Conservation (phyloP, 768 basidiomycete species). For the Termitomyces bulborhizus region DNA sequence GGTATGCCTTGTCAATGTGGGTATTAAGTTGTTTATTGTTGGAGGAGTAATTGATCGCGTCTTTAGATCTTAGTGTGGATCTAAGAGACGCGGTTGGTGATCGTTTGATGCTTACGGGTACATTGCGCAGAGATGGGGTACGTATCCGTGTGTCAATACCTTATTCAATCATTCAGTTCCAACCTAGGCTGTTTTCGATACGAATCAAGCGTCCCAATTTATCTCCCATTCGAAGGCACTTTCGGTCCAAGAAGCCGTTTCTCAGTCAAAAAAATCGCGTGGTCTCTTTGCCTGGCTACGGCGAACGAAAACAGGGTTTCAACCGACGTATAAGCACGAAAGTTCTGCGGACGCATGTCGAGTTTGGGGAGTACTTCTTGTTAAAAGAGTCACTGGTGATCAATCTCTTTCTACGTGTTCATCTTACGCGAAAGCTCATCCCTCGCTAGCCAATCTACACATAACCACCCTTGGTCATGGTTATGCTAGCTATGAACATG, state of each 20-base stretch:
- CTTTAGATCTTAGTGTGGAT: slow-evolving; percentile 76
- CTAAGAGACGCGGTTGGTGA: slow-evolving; percentile 93
- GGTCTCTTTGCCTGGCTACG: slow-evolving; percentile 61
- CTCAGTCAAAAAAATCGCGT: slow-evolving; percentile 70
- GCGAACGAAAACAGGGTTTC: slow-evolving; percentile 41
- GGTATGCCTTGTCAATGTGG: slow-evolving; percentile 91
- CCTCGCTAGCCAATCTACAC: slow-evolving; percentile 72
- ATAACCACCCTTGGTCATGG: slow-evolving; percentile 95
- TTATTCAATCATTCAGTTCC: background rate
- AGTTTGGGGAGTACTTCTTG: slow-evolving; percentile 73
- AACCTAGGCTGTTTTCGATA: slow-evolving; percentile 66
- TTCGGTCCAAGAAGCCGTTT: slow-evolving; percentile 62
- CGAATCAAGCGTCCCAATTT: slow-evolving; percentile 72
- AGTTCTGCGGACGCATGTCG: slow-evolving; percentile 75
- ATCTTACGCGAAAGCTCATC: background rate
- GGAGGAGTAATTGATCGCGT: background rate
- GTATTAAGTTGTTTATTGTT: slow-evolving; percentile 22
- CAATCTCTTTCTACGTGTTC: background rate
- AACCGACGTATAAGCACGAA: slow-evolving; percentile 68
- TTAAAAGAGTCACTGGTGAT: slow-evolving; percentile 87
- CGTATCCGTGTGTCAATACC: slow-evolving; percentile 15
- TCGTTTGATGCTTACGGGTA: slow-evolving; percentile 72
- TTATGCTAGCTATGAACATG: slow-evolving; percentile 81
- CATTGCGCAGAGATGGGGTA: slow-evolving; percentile 82
- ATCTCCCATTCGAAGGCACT: slow-evolving; percentile 61